Base-by-base conservation (phyloP, 1,284 basidiomycete species). In the Phellopilus nigrolimitatus region DNA sequence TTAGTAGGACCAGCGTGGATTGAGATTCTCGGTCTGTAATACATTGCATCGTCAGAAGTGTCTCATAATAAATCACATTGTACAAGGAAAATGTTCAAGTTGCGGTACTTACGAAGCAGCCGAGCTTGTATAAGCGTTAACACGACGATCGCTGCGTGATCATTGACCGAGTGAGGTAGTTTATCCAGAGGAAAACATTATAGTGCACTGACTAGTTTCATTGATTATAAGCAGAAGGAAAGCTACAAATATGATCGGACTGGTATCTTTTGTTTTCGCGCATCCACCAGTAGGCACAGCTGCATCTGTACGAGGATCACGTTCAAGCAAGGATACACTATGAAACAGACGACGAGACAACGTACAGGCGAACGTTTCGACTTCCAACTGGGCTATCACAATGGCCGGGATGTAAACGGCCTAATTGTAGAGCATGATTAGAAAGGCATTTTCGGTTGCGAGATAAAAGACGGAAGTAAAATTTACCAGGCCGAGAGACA, bases 181-280 rank as follows among this genome's bases (percentile, higher is more conserved):
- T 13, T n/a, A 7, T n/a, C 41, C 2, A 45, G 12, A 2, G 22
- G 17, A 30, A 17, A 36, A 10, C 7, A 3, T 21, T 4, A 4
- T 9, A 24, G 5, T 8, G 15, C 33, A 63, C 68, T 34, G 43
- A 73, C 72, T 62, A 2, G 71, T 73, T 61, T 75, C 73, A 3
- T 63, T 68, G 3, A 70, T 6, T 17, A 69, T 60, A 4, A 75
- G 58, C n/a, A 70, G 54, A 7, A 73, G 59, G 52, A 71, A 75
- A 1, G 68, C 66, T 13, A 69, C 55, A 30, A 71, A 64, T 25
- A 72, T 68, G 24, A 72, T 62, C 9, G 63, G 58, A 48, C 66
- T 66, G 0, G 71, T 39, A 13, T n/a, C 10, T 13, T 50, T 28
- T 13, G 53, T 46, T 22, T 54, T 49, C 22, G 37, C 10, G 30